Percentiles rank a stretch among this genome's conserved stretches.
These are phyloP conservation scores for Mycena floridula DNA, from an alignment of 768 basidiomycete species.

Conservation along the genomic window DNA sequence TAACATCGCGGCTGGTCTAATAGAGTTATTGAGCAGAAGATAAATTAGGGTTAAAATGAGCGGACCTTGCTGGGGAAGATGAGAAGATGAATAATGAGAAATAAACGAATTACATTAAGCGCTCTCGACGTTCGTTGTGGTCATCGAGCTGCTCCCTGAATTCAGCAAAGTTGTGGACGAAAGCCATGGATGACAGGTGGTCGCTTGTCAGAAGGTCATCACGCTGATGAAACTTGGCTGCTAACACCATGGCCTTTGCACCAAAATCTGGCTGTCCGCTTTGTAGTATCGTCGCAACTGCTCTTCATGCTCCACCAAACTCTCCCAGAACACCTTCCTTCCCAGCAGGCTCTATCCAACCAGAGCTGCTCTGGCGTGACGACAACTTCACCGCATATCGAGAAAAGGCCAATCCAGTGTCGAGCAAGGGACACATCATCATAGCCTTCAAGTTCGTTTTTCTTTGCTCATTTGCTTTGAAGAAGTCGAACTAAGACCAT, in stretches of 20 bases:
- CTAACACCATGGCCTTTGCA: slow-evolving; percentile 43
- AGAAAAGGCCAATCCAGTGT: slow-evolving; percentile 65
- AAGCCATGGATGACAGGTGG: slow-evolving; percentile 5
- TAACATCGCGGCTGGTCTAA: slow-evolving; percentile 81
- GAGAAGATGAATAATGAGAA: too few species aligned
- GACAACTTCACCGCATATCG: slow-evolving; percentile 72
- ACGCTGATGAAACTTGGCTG: too few species aligned
- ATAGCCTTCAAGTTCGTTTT: slow-evolving; percentile 66
- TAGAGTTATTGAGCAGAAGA: background rate
- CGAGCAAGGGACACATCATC: slow-evolving; percentile 66
- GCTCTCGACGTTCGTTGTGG: slow-evolving; percentile 82
- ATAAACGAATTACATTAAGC: slow-evolving; percentile 46
- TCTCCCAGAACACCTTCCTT: slow-evolving; percentile 42
- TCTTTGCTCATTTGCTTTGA: slow-evolving; percentile 4
- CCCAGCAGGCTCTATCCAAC: slow-evolving; percentile 38
- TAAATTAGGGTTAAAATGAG: slow-evolving; percentile 4
- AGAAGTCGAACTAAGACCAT: slow-evolving; percentile 10
- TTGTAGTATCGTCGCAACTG: slow-evolving; percentile 64
- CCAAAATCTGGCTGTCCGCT: slow-evolving; percentile 69
- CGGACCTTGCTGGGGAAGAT: background rate
- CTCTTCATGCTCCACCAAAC: slow-evolving; percentile 36
- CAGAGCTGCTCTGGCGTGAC: slow-evolving; percentile 69
- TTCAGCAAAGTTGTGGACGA: slow-evolving; percentile 39
- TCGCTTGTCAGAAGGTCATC: background rate
- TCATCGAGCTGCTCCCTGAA: slow-evolving; percentile 76